phyloP scores from a whole-genome alignment of 176 grass and related monocot genomes.

The Paspalum vaginatum region DNA sequence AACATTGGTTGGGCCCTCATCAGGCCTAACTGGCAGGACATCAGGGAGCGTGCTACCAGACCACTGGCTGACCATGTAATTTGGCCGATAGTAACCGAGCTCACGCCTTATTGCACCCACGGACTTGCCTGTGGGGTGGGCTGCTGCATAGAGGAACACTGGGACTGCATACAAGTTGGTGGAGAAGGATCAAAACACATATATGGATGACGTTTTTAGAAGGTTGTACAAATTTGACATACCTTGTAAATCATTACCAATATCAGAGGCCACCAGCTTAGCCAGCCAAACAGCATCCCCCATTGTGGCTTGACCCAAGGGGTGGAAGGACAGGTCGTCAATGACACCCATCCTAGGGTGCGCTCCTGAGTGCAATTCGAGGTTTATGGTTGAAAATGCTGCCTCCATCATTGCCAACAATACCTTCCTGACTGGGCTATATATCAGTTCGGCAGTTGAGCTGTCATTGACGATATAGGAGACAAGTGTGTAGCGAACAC shows the following conservation, averaged over 20 bases:
- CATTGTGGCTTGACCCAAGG: conserved; percentile 52
- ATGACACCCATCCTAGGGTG: conserved; percentile 69
- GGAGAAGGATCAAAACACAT: background rate
- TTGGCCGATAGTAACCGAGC: conserved; percentile 62
- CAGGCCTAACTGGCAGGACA: conserved; percentile 45
- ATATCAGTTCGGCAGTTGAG: conserved; percentile 15
- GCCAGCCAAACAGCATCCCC: conserved; percentile 55
- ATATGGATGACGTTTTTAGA: background rate
- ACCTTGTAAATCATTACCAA: conserved; percentile 62
- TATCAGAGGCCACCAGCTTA: conserved; percentile 51
- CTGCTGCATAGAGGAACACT: conserved; percentile 64
- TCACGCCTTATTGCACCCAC: conserved; percentile 51
- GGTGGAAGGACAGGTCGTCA: conserved; percentile 73
- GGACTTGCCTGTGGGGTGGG: conserved; percentile 48
- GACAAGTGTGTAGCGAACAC: conserved; percentile 65
- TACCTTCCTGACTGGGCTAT: conserved; percentile 45
- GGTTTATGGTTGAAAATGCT: conserved; percentile 51
- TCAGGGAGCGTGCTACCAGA: conserved; percentile 46
- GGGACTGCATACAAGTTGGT: conserved; percentile 52
- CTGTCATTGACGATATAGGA: conserved; percentile 43
- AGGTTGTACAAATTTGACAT: background rate
- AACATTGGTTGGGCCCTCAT: conserved; percentile 42
- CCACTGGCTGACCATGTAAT: conserved; percentile 51
- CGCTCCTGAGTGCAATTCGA: conserved; percentile 51
- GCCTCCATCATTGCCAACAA: conserved; percentile 52